Evolutionary conservation across 208 protist species (phyloP).

Genomic region (Leishmania tarentolae): DNA sequence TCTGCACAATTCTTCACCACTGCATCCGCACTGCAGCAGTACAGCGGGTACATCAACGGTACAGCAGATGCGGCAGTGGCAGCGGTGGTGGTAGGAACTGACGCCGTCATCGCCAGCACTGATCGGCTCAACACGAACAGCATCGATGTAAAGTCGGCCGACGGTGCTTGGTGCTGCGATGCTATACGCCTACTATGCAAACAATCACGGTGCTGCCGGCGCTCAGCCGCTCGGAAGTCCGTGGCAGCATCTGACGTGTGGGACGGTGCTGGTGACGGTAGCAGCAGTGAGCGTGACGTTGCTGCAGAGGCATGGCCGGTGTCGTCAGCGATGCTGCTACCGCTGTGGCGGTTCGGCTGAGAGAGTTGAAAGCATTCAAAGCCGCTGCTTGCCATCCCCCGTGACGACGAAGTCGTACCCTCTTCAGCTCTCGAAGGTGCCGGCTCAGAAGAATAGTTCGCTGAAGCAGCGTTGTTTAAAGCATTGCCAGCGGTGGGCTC

Average conservation of each 20-base stretch:
- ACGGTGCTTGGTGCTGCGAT: slow-evolving; percentile 1
- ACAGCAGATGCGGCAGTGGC: background rate
- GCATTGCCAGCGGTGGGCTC: background rate
- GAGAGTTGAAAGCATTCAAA: background rate
- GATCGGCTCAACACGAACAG: slow-evolving; percentile 12
- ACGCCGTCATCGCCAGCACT: slow-evolving; percentile 11
- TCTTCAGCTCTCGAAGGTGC: background rate
- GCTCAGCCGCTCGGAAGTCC: background rate
- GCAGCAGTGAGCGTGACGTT: background rate
- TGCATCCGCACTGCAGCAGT: slow-evolving; percentile 9
- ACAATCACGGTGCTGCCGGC: background rate
- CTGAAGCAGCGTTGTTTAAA: background rate
- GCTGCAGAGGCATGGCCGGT: background rate
- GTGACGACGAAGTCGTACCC: background rate
- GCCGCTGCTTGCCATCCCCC: background rate
- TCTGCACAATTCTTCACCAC: background rate
- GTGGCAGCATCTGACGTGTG: background rate
- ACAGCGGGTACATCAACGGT: slow-evolving; percentile 18
- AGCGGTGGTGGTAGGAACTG: background rate
- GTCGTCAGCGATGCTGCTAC: background rate
- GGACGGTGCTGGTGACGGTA: too few relatives aligned
- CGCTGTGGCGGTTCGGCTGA: background rate
- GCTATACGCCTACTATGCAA: background rate
- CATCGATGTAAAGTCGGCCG: slow-evolving; percentile 17
- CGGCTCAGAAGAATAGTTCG: background rate